Percentiles rank a stretch among this genome's conserved stretches.
Conservation (phyloP, 2,329 filamentous ascomycete genomes). For the Lachnellula arida region DNA sequence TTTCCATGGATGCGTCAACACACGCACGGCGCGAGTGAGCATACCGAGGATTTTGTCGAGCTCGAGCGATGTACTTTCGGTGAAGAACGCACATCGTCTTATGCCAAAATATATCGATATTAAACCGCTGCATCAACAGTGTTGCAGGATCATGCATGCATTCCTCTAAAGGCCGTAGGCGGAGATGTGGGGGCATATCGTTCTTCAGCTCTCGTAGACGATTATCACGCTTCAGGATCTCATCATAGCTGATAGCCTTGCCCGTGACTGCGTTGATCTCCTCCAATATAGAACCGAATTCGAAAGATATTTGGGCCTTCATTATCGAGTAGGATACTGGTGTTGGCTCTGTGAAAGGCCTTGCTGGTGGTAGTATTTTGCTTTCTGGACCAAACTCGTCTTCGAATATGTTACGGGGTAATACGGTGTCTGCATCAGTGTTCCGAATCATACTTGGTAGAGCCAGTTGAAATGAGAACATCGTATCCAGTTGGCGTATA, state of each 20-base stretch:
- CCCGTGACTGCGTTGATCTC: conserved; percentile 50
- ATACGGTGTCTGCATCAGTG: conserved; percentile 68
- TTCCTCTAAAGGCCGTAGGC: conserved; percentile 69
- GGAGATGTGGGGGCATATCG: conserved; percentile 74
- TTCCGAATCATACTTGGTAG: conserved; percentile 63
- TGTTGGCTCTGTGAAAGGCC: conserved; percentile 66
- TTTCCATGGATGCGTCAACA: conserved; percentile 79
- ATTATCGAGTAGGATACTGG: conserved; percentile 75
- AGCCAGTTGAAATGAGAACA: conserved; percentile 70
- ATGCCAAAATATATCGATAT: conserved; percentile 78
- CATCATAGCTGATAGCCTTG: conserved; percentile 55
- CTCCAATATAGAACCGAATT: conserved; percentile 69
- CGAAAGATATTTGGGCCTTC: conserved; percentile 58
- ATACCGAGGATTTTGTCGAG: conserved; percentile 74
- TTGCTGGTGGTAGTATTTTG: conserved; percentile 60
- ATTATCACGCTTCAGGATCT: conserved; percentile 58
- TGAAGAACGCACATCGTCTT: conserved; percentile 89
- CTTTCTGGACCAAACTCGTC: conserved; percentile 71
- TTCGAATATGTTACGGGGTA: conserved; percentile 75
- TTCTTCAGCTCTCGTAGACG: conserved; percentile 57
- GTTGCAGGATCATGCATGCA: conserved; percentile 74
- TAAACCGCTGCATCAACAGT: conserved; percentile 79
- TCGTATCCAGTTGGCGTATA: conserved; percentile 66
- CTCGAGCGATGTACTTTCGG: conserved; percentile 76
- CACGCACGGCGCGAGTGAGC: conserved; percentile 78